Evolutionary conservation across 352 stramenopile genomes (phyloP).

Genomic region (Globisporangium spiculum): DNA sequence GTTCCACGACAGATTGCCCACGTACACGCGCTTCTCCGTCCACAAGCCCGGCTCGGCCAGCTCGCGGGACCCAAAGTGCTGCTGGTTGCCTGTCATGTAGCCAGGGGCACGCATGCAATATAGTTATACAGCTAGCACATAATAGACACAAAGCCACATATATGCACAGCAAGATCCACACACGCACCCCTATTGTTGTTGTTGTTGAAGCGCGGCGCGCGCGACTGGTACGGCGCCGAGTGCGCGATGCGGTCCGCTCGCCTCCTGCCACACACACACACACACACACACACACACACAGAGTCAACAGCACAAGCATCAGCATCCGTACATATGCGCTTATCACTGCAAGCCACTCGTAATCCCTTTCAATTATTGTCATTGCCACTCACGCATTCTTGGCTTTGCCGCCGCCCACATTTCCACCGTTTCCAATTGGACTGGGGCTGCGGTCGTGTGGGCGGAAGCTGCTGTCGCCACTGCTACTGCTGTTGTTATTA

Average conservation of each 20-base stretch:
- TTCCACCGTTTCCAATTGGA: background rate
- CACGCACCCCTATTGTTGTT: background rate
- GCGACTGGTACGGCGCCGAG: conserved; percentile 46
- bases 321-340: background rate
- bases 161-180: background rate
- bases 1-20: conserved; percentile 85
- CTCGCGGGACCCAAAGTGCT: background rate
- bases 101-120: background rate
- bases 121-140: background rate
- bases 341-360: background rate
- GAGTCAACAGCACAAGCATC: background rate
- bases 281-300: conserved; percentile 15
- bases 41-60: background rate
- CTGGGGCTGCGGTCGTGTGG: conserved; percentile 4
- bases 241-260: conserved; percentile 58
- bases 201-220: conserved; percentile 23
- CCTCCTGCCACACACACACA: conserved; percentile 40
- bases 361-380: background rate
- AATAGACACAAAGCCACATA: background rate
- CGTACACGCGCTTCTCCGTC: conserved; percentile 61
- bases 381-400: conserved; percentile 49
- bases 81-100: background rate
- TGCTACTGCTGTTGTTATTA: background rate
- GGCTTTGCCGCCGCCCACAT: conserved; percentile 33
- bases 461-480: conserved; percentile 6